Evolutionary conservation across 768 basidiomycete genomes (phyloP), one percentile per base, ranked within the genome.

Genomic region (Boletus sensibilis): DNA sequence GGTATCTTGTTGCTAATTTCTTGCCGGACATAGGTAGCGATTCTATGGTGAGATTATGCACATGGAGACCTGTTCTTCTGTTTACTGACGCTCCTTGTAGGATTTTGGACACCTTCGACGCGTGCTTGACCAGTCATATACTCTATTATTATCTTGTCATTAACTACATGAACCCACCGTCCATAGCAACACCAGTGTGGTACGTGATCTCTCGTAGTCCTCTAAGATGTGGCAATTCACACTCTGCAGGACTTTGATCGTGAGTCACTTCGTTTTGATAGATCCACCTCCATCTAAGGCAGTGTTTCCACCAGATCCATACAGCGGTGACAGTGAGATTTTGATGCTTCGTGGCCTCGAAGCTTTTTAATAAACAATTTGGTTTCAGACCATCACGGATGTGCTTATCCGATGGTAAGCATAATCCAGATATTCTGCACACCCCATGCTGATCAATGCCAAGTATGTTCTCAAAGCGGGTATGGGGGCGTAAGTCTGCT

Each of bases 111-210:
- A 83, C 84, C 0, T 80, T 85, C 53, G 81, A 84, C 62, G 78
- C 79, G 0, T 73, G 70, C 41, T 62, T 86, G 52, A 80, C 78
- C 44, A 73, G 74, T 47, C 84, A 86, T 63, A 77, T 83, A 58
- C 72, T 82, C 38, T 87, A 86, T 59, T 75, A 75, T 62, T 86
- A 86, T 60, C 74, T 84, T 49, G 81, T 86, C 41, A 70, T 64
- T 40, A 83, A 86, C 68, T 86, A 77, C 60, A 65, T 79, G 54
- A 79, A 81, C 59, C 77, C 78, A 3, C 7, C 68, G 18, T 76
- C 82, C 3, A 69, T 85, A 20, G 10, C 63, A 14, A 56, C 59
- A 21, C 79, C 80, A 0, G 73, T 81, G 11, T 86, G 85, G 85
- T 66, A 48, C 12, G 65, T 57, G n/a, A n/a, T 29, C 16, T 18